These are phyloP conservation scores for Hsuehochloa calcarea DNA, from an alignment of 176 grass and related monocot species.

Conservation along the genomic window DNA sequence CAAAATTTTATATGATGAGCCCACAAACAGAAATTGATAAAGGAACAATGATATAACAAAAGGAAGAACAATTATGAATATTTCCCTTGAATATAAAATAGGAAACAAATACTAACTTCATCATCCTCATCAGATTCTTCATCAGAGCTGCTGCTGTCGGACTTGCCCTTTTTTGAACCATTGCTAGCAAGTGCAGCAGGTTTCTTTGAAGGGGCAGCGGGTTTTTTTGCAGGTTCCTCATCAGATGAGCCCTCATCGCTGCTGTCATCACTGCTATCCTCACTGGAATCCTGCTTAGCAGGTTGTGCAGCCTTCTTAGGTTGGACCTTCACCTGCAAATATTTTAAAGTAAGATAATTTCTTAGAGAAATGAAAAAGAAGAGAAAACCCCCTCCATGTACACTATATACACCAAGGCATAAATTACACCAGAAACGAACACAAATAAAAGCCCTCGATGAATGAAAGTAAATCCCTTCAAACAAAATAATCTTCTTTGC, in stretches of 20 bases:
- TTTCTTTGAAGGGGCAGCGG: conserved; percentile 30
- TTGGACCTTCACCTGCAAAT: conserved; percentile 51
- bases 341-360: neutral
- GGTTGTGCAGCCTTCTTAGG: conserved; percentile 48
- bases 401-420: neutral
- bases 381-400: neutral
- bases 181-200: conserved; percentile 33
- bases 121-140: conserved; percentile 54
- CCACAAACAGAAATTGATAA: neutral
- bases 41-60: neutral
- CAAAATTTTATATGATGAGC: neutral
- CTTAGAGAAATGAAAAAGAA: neutral
- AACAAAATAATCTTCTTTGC: neutral
- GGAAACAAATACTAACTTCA: conserved; percentile 37
- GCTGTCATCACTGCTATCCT: conserved; percentile 43
- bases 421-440: neutral
- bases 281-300: conserved; percentile 52
- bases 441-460: neutral
- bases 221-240: conserved; percentile 58
- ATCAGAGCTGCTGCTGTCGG: conserved; percentile 59
- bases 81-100: neutral
- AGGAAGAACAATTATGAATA: neutral
- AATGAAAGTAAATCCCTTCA: neutral
- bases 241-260: conserved; percentile 42
- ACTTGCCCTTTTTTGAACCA: conserved; percentile 51